These are phyloP conservation scores for Dioscorea cayenensis DNA, from an alignment of 116 monocot genomes.

Conservation along the genomic window DNA sequence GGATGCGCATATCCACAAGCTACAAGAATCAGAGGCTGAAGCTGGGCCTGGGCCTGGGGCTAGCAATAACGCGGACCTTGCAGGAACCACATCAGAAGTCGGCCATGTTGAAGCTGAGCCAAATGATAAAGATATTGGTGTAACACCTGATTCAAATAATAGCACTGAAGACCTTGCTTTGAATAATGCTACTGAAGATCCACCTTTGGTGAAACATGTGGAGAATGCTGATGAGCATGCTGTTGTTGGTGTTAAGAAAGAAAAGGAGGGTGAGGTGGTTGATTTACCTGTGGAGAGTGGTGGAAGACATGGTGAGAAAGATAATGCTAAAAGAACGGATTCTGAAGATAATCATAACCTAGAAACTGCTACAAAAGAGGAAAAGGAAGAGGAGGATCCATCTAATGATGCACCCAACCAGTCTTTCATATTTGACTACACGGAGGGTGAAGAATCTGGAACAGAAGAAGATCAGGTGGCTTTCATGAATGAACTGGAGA, in stretches of 20 bases:
- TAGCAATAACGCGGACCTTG: background rate
- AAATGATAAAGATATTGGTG: background rate
- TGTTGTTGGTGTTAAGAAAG: slow-evolving; percentile 14
- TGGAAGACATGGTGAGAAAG: background rate
- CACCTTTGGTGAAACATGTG: background rate
- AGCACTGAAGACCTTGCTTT: background rate
- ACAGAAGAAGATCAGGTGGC: slow-evolving; percentile 82
- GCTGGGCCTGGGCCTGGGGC: background rate
- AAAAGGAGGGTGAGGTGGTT: slow-evolving; percentile 9
- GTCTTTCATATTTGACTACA: slow-evolving; percentile 26
- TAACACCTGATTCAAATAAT: slow-evolving; percentile 1
- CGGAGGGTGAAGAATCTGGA: slow-evolving; percentile 78
- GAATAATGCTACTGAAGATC: background rate
- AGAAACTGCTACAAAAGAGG: slow-evolving; percentile 22
- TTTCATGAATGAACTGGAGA: slow-evolving; percentile 91
- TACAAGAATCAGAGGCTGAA: background rate
- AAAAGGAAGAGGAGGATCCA: slow-evolving; percentile 8
- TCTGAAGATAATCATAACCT: slow-evolving; percentile 12
- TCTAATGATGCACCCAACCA: slow-evolving; percentile 11
- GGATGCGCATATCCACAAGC: slow-evolving; percentile 6
- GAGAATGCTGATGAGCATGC: slow-evolving; percentile 11
- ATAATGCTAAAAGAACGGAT: slow-evolving; percentile 14
- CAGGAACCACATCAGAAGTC: background rate
- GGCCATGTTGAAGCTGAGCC: background rate
- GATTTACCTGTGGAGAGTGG: slow-evolving; percentile 22